Evolutionary conservation across 2,329 filamentous ascomycete genomes (phyloP), one percentile per base, ranked within the genome.

Genomic region (Phyllosticta capitalensis): DNA sequence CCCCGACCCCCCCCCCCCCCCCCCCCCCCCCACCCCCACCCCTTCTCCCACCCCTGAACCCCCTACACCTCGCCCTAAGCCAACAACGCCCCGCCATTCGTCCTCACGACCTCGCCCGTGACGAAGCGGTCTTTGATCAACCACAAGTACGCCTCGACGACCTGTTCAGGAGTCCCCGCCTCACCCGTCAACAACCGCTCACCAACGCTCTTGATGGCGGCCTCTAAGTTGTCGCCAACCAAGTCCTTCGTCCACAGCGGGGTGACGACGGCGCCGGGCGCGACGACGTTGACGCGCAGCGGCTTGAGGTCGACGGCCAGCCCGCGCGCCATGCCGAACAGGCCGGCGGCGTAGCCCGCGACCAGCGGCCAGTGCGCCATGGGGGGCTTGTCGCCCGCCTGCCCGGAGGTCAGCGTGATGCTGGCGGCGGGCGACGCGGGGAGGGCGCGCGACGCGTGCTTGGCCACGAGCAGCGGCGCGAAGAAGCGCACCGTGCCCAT

Each of bases 291-390:
- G 24, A 87, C 84, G 1, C 86, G 73, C 9, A 87, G 70, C 0
- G 86, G 86, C 63, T 78, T 79, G 59, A 89, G 66, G 65, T 88
- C 85, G 30, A 87, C 65, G 1, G 85, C 85, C 33, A 89, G 71
- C 2, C 76, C 78, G 1, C 81, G 75, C 1, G 76, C 75, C 67
- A 87, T 75, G 2, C 79, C 77, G 55, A 83, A 75, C 6, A 82
- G 63, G 0, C 78, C 83, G 0, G 79, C 77, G 0, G 76, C 78
- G 56, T 78, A 80, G 1, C 72, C 71, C 0, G 75, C 74, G 1
- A 82, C 63, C 20, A 83, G 71, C 3, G 72, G 71, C 80, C 80
- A 85, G 21, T 79, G 74, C 0, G 77, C 74, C 0, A 74, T 68
- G 0, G 84, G 84, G 20, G 76, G 76, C 64, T 82, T 75, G 4